A percentile compares a stretch with the other conserved stretches of the same genome.
Evolutionary conservation across 2,329 filamentous ascomycete genomes (phyloP).

Genomic region (Aspergillus jensenii): DNA sequence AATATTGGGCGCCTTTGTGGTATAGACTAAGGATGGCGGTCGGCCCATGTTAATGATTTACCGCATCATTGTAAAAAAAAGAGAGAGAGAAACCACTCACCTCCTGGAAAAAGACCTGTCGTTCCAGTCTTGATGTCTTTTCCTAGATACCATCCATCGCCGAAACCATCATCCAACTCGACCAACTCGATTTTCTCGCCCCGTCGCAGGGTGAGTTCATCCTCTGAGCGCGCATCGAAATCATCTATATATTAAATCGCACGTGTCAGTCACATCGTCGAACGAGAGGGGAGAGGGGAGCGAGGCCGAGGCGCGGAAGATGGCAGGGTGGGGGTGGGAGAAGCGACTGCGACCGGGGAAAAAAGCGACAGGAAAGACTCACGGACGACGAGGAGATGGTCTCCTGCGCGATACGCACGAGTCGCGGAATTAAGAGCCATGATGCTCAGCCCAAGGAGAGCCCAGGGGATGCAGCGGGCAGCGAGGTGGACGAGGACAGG

Average conservation of each 20-base stretch:
- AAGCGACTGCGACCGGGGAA: constrained; percentile 12
- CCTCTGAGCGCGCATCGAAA: constrained; percentile 85
- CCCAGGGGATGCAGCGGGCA: constrained; percentile 6
- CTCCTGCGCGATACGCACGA: constrained; percentile 40
- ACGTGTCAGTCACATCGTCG: constrained; percentile 17
- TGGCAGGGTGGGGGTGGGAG: constrained; percentile 9
- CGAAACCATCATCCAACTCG: constrained; percentile 66
- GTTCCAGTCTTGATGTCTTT: constrained; percentile 43
- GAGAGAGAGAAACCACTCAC: constrained; percentile 28
- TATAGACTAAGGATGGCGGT: constrained; percentile 23
- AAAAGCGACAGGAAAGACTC: constrained; percentile 25
- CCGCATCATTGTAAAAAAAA: not conserved
- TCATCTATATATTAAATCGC: constrained; percentile 63
- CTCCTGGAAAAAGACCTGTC: constrained; percentile 50
- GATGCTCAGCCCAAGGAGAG: constrained; percentile 12
- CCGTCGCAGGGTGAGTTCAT: constrained; percentile 86
- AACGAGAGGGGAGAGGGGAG: constrained; percentile 5
- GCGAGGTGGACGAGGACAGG: constrained; percentile 1
- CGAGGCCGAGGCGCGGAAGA: constrained; percentile 6
- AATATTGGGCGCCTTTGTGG: constrained; percentile 25
- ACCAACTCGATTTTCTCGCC: constrained; percentile 65
- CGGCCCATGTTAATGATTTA: not conserved
- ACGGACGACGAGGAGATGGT: constrained; percentile 48
- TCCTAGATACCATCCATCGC: constrained; percentile 66
- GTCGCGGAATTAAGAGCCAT: constrained; percentile 39